A percentile compares a stretch with the other conserved stretches of the same genome.
These are phyloP conservation scores for Sporothrix variecibatus DNA, from an alignment of 2,329 filamentous ascomycete species.

Conservation along the genomic window DNA sequence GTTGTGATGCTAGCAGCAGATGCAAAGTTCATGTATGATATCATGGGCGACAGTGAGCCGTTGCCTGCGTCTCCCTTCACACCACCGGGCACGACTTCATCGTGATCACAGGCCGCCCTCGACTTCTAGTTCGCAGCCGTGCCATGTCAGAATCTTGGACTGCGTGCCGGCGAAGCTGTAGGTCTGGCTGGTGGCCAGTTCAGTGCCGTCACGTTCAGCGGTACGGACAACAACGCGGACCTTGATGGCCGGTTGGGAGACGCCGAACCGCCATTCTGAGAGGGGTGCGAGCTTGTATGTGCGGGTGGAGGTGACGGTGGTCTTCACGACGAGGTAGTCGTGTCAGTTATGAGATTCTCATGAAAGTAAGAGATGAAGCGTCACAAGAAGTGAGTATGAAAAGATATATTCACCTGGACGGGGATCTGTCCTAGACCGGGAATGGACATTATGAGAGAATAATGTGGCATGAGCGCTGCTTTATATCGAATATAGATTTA, in stretches of 20 bases:
- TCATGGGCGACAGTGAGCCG: constrained; percentile 63
- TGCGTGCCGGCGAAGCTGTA: constrained; percentile 83
- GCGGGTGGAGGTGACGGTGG: constrained; percentile 46
- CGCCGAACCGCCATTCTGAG: constrained; percentile 79
- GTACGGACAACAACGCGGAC: constrained; percentile 74
- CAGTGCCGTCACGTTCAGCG: constrained; percentile 92
- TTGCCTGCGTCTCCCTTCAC: constrained; percentile 39
- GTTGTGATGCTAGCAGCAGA: constrained; percentile 75
- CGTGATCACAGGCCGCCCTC: constrained; percentile 62
- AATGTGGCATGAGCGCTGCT: constrained; percentile 2
- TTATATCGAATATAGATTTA: not conserved
- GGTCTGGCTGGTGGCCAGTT: constrained; percentile 76
- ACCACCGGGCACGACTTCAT: constrained; percentile 53
- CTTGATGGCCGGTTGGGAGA: constrained; percentile 52
- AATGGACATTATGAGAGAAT: constrained; percentile 63
- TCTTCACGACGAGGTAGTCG: constrained; percentile 32
- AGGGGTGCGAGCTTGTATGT: constrained; percentile 59
- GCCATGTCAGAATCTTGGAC: constrained; percentile 88
- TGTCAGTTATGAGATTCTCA: not conserved
- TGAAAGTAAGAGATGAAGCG: not conserved
- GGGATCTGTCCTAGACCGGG: constrained; percentile 71
- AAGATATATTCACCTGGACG: constrained; percentile 48
- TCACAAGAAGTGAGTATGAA: not conserved
- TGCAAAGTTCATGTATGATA: constrained; percentile 84
- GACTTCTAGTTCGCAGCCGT: constrained; percentile 84